Conservation (phyloP, 192 early-diverging fungal species). For the Ambispora gerdemannii region DNA sequence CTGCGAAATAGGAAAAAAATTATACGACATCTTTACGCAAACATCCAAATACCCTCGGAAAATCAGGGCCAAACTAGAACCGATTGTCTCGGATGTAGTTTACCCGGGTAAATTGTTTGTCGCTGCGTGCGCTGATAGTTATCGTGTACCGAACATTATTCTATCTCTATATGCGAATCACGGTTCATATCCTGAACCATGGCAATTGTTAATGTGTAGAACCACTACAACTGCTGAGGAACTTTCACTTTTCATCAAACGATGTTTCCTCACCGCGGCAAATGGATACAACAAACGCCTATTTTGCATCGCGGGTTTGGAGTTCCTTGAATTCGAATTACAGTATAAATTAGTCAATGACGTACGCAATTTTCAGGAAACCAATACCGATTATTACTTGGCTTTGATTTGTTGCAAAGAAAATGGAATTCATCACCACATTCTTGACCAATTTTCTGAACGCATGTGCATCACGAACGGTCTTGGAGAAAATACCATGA, state of each 20-base stretch:
- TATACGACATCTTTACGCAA: slow-evolving; percentile 17
- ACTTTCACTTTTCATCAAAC: slow-evolving; percentile 21
- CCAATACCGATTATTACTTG: slow-evolving; percentile 5
- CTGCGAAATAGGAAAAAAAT: slow-evolving; percentile 11
- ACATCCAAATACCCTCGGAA: neutral
- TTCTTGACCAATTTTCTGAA: slow-evolving; percentile 26
- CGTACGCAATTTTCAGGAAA: neutral
- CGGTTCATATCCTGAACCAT: slow-evolving; percentile 25
- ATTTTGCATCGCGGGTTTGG: slow-evolving; percentile 31
- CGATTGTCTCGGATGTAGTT: slow-evolving; percentile 2
- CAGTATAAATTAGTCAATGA: slow-evolving; percentile 23
- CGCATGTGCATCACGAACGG: neutral
- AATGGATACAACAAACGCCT: slow-evolving; percentile 18
- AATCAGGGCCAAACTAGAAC: neutral
- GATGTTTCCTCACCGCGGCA: slow-evolving; percentile 23
- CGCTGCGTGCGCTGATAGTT: slow-evolving; percentile 24
- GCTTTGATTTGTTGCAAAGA: slow-evolving; percentile 30
- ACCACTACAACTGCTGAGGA: slow-evolving; percentile 20
- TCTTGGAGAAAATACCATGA: slow-evolving; percentile 1
- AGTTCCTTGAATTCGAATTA: slow-evolving; percentile 27
- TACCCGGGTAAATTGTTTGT: slow-evolving; percentile 18
- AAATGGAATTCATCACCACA: slow-evolving; percentile 19
- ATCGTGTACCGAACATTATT: slow-evolving; percentile 29
- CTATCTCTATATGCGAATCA: slow-evolving; percentile 29
- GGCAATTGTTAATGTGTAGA: slow-evolving; percentile 28